These are phyloP conservation scores for Tolypocladium endophyticum DNA, from an alignment of 2,329 filamentous ascomycete genomes.

Conservation along the genomic window DNA sequence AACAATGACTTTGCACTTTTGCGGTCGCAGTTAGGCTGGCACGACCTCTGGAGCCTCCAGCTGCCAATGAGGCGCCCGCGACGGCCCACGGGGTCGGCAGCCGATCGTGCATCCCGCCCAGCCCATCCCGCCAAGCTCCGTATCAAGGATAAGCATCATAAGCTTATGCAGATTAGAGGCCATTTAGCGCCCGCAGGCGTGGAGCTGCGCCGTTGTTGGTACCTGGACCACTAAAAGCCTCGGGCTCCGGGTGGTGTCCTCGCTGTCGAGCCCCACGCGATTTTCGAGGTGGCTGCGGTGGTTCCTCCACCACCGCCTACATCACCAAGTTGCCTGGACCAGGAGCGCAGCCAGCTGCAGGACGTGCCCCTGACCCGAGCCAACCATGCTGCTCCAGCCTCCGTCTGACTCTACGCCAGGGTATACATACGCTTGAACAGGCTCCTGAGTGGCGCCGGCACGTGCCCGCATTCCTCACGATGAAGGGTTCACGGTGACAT, in stretches of 20 bases:
- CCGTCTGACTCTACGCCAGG: background rate
- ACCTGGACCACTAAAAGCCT: background rate
- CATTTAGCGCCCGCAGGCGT: background rate
- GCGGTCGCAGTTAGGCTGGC: background rate
- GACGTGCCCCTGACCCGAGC: background rate
- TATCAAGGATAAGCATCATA: background rate
- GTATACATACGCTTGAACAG: background rate
- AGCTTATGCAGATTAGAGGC: background rate
- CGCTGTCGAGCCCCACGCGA: background rate
- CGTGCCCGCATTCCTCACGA: slow-evolving; percentile 1
- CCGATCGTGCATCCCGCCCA: background rate
- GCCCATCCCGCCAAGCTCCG: background rate
- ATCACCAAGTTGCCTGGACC: background rate
- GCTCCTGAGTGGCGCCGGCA: background rate
- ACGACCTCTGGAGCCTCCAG: background rate
- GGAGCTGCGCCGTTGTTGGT: background rate
- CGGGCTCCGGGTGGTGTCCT: background rate
- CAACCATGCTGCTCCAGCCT: background rate
- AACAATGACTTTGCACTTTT: background rate
- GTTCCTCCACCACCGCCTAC: background rate
- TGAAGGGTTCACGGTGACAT: slow-evolving; percentile 3
- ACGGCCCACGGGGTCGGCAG: background rate
- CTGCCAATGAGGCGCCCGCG: background rate
- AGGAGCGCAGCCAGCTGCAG: background rate
- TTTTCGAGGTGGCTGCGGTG: background rate